These are phyloP conservation scores for Tetraselmis striata DNA, from an alignment of 139 green algal species.

Conservation along the genomic window DNA sequence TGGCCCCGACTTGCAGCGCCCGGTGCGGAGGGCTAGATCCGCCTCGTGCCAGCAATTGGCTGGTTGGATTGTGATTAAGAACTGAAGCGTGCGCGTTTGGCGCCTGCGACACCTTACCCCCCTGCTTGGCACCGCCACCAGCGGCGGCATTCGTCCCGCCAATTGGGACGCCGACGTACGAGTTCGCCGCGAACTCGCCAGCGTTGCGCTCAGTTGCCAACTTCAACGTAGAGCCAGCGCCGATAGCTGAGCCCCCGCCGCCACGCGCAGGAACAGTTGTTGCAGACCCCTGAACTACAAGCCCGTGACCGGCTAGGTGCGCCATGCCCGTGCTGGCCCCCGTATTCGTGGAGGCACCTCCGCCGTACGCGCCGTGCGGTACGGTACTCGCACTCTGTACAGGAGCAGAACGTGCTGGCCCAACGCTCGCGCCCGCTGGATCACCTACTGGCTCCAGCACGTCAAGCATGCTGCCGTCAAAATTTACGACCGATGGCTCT, in stretches of 20 bases:
- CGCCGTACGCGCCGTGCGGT: no score
- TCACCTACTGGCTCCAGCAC: no score
- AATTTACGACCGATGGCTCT: neutral
- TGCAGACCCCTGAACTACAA: neutral
- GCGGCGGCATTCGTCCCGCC: neutral
- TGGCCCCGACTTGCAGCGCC: neutral
- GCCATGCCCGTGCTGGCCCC: neutral
- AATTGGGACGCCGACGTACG: neutral
- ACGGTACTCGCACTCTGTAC: no score
- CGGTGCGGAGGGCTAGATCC: no score
- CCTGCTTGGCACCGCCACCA: neutral
- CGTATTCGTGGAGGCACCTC: neutral
- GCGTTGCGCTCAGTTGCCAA: neutral
- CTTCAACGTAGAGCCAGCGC: neutral
- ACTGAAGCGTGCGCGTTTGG: neutral
- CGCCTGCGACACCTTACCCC: neutral
- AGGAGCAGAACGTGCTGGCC: neutral
- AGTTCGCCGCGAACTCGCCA: neutral
- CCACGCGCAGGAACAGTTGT: neutral
- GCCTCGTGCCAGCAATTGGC: no score
- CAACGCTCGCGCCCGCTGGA: neutral
- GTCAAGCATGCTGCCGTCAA: neutral
- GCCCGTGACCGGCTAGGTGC: neutral
- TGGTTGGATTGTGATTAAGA: neutral
- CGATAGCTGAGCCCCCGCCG: no score